Conservation (phyloP, 2,329 filamentous ascomycete species). For the Nakataea oryzae region DNA sequence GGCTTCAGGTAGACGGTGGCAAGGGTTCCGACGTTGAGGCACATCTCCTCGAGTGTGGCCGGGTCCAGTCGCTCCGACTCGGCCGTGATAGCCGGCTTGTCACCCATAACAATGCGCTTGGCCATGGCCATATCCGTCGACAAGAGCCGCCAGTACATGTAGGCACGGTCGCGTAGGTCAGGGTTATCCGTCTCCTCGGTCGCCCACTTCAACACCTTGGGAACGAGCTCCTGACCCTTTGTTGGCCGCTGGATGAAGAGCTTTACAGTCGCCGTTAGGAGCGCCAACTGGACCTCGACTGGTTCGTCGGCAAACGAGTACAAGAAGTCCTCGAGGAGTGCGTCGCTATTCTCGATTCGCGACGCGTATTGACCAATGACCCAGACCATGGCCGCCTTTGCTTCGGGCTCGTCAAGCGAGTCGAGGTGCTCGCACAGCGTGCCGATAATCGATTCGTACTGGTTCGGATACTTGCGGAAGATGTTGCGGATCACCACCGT, state of each 20-base stretch:
- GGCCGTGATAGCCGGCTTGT: slow-evolving; percentile 91
- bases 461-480: slow-evolving; percentile 97
- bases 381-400: slow-evolving; percentile 98
- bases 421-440: slow-evolving; percentile 94
- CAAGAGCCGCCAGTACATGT: slow-evolving; percentile 98
- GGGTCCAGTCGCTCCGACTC: slow-evolving; percentile 92
- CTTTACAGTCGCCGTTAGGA: slow-evolving; percentile 94
- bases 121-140: slow-evolving; percentile 85
- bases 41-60: slow-evolving; percentile 89
- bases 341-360: slow-evolving; percentile 93
- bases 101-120: slow-evolving; percentile 87
- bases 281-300: slow-evolving; percentile 86
- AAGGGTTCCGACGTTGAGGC: slow-evolving; percentile 87
- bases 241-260: slow-evolving; percentile 95
- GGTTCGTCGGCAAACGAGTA: slow-evolving; percentile 91
- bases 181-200: slow-evolving; percentile 99
- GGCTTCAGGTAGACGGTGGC: slow-evolving; percentile 97
- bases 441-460: slow-evolving; percentile 95
- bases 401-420: slow-evolving; percentile 92
- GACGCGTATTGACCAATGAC: slow-evolving; percentile 98
- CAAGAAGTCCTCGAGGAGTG: slow-evolving; percentile 86
- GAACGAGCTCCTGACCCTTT: slow-evolving; percentile 86
- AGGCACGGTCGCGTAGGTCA: slow-evolving; percentile 87
- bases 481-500: slow-evolving; percentile 99
- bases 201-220: slow-evolving; percentile 94